Percentiles rank a stretch among this genome's conserved stretches.
Conservation (phyloP, 305 asterid species). For the Salvia sclarea region DNA sequence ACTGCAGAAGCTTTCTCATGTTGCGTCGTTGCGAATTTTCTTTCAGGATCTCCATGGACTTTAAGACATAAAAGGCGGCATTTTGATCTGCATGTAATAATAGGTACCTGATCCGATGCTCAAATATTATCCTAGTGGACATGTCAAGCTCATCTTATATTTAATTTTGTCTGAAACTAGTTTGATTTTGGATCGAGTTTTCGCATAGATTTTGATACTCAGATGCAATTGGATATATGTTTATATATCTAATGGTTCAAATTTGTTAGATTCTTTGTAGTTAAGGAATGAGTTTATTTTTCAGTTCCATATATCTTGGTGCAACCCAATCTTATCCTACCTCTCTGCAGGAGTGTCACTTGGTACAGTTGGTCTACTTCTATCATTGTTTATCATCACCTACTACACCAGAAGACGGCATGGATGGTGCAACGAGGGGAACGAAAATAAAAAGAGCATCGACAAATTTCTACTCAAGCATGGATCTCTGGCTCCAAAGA, state of each 20-base stretch:
- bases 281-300: not conserved
- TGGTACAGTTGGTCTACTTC: conserved; percentile 19
- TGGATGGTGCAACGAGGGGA: not conserved
- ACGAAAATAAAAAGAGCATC: not conserved
- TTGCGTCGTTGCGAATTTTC: not conserved
- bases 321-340: not conserved
- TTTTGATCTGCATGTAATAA: not conserved
- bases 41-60: conserved; percentile 24
- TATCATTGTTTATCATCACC: conserved; percentile 8
- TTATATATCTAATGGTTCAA: not conserved
- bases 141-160: too few relatives aligned
- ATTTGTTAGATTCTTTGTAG: not conserved
- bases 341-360: conserved; percentile 22
- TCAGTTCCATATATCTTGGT: not conserved
- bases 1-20: not conserved
- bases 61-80: not conserved
- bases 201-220: too few relatives aligned
- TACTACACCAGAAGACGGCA: not conserved
- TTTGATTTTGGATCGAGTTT: too few relatives aligned
- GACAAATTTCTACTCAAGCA: not conserved
- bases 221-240: too few relatives aligned
- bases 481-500: not conserved
- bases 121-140: too few relatives aligned
- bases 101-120: conserved; percentile 5
- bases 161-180: too few relatives aligned